Evolutionary conservation across 202 grass and related monocot genomes (phyloP), one percentile per base, ranked within the genome.

Genomic region (Schoenoplectus triqueter): DNA sequence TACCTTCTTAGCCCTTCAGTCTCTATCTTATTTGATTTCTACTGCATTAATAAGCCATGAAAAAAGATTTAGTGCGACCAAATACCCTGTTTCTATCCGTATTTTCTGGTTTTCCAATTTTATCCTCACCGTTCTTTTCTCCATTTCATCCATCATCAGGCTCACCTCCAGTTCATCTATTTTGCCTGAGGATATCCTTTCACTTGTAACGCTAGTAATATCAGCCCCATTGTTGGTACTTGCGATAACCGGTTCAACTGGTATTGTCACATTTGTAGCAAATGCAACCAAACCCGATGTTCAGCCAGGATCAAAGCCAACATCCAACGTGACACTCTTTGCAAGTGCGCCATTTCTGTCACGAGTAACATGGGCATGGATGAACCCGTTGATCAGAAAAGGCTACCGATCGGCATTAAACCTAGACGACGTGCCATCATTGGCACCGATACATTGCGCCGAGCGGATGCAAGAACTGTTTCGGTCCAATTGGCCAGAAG

Each of bases 331-430:
- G 59, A 98, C 93, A 8, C 88, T 83, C 0, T 98, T 95, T 89
- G 74, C 87, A 18, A 57, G 39, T 11, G 91, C 91, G 44, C 86
- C 96, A 8, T 80, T 92, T 85, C 11, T 18, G 4, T 98, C 96
- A 0, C 85, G 59, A 10, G 68, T 76, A 40, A 92, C 93, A 59
- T 95, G 90, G 93, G 71, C 81, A 9, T 98, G 96, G 96, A 98
- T 98, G 88, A 95, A 95, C 86, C 96, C 93, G n/a, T 85, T 98
- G 47, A 67, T 98, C 54, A 55, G 13, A 47, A 91, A 90, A 81
- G 96, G 96, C 0, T 72, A 98, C 87, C 49, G 73, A 8, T 64
- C 93, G 0, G 0, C 93, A 1, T 82, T 98, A 10, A 91, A 88
- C 63, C 87, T 98, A 0, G 48, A 84, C 2, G 96, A 98, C 72